These are phyloP conservation scores for Paramecium sexaurelia DNA, from an alignment of 73 alveolate species.

Conservation along the genomic window DNA sequence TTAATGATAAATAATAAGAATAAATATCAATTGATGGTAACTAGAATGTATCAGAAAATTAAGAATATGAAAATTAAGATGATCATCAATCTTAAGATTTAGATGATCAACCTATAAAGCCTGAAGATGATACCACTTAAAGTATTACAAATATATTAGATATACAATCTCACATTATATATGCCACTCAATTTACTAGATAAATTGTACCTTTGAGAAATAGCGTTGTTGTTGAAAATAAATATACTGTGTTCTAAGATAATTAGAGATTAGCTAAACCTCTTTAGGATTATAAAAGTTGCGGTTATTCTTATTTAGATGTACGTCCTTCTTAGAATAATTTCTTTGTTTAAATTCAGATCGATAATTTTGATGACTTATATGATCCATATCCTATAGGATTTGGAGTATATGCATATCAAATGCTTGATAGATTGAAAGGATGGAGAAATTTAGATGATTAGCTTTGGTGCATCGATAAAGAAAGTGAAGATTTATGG, in stretches of 20 bases:
- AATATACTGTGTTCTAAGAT: conserved; percentile 22
- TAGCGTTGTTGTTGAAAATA: conserved; percentile 7
- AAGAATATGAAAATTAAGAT: background rate
- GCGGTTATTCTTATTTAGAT: conserved; percentile 41
- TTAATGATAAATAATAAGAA: background rate
- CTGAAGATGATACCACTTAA: conserved; percentile 52
- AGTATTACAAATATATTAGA: background rate
- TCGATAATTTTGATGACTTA: conserved; percentile 40
- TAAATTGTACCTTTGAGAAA: background rate
- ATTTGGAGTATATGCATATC: conserved; percentile 57
- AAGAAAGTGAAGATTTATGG: conserved; percentile 60
- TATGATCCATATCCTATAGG: conserved; percentile 50
- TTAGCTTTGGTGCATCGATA: conserved; percentile 46
- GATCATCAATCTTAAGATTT: background rate
- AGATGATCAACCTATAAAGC: background rate
- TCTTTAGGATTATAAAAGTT: conserved; percentile 42
- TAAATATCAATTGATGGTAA: background rate
- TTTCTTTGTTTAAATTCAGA: background rate
- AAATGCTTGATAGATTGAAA: conserved; percentile 45
- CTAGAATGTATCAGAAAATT: background rate
- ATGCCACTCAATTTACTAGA: background rate
- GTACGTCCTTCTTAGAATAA: background rate
- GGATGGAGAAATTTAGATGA: conserved; percentile 59
- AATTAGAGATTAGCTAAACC: background rate
- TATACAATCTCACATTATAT: conserved; percentile 9